Conservation (phyloP, 2,329 filamentous ascomycete species). For the Venturia pyrina region DNA sequence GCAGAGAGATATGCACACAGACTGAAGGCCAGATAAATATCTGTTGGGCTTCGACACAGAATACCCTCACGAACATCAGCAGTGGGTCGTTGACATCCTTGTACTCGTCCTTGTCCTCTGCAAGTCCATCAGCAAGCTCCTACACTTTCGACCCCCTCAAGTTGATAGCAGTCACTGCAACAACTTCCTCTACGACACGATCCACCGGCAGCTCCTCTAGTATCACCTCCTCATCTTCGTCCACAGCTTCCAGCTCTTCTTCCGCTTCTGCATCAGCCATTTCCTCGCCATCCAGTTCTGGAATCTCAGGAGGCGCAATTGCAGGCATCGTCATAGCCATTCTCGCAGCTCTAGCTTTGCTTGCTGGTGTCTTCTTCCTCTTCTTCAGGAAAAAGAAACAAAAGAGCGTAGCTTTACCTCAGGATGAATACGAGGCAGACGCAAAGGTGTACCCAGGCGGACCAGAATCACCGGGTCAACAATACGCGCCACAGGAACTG, state of each 20-base stretch:
- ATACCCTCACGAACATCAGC: not conserved
- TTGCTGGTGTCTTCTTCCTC: not conserved
- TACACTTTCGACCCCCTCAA: not conserved
- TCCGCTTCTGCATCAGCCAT: not conserved
- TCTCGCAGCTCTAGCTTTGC: not conserved
- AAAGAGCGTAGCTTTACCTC: not conserved
- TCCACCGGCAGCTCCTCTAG: not conserved
- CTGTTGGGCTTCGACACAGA: not conserved
- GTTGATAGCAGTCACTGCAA: not conserved
- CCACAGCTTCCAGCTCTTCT: not conserved
- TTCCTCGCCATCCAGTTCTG: not conserved
- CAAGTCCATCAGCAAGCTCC: not conserved
- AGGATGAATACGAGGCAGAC: not conserved
- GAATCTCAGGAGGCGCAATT: not conserved
- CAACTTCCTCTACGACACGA: not conserved
- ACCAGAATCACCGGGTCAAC: not conserved
- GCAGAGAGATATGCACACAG: not conserved
- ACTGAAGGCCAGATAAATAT: not conserved
- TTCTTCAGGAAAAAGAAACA: not conserved
- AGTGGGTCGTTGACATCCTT: not conserved
- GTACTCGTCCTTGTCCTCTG: not conserved
- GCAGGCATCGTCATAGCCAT: not conserved
- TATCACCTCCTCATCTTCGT: not conserved
- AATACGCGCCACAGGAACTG: not conserved
- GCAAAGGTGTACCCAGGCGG: not conserved